Percentiles rank a stretch among this genome's conserved stretches.
These are phyloP conservation scores for Pseudogymnoascus pannorum DNA, from an alignment of 2,329 filamentous ascomycete genomes.

Conservation along the genomic window DNA sequence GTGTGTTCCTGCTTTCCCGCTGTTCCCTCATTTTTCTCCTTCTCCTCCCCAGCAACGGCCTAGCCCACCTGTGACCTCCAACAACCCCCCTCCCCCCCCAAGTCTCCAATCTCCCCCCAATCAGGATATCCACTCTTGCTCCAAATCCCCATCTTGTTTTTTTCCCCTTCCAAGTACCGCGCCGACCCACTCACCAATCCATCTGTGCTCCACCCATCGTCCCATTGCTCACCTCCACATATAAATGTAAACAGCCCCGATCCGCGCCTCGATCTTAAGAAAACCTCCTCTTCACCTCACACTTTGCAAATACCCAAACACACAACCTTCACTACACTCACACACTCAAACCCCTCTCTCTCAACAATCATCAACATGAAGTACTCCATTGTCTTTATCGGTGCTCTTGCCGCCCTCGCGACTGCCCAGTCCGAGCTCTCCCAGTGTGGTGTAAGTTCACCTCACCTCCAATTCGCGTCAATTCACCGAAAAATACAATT, in stretches of 20 bases:
- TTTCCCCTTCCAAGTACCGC: neutral
- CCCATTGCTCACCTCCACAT: neutral
- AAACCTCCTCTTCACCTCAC: conserved; percentile 3
- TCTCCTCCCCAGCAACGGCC: neutral
- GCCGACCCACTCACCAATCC: neutral
- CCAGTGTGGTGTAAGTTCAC: neutral
- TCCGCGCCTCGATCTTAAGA: neutral
- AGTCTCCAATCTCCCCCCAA: neutral
- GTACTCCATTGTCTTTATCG: conserved; percentile 1
- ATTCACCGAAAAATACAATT: neutral
- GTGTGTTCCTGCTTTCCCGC: neutral
- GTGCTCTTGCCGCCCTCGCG: neutral
- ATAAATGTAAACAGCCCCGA: conserved; percentile 4
- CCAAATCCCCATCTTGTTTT: neutral
- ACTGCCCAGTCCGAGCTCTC: neutral
- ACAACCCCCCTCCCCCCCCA: neutral
- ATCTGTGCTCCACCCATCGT: neutral
- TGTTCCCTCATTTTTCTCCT: neutral
- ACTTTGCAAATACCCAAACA: neutral
- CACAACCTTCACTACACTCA: neutral
- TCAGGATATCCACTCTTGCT: neutral
- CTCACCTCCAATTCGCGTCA: neutral
- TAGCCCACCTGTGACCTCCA: neutral
- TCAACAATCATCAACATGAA: neutral
- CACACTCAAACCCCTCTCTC: neutral